Evolutionary conservation across 176 grass and related monocot genomes (phyloP).

Genomic region (Panicum miliaceum): DNA sequence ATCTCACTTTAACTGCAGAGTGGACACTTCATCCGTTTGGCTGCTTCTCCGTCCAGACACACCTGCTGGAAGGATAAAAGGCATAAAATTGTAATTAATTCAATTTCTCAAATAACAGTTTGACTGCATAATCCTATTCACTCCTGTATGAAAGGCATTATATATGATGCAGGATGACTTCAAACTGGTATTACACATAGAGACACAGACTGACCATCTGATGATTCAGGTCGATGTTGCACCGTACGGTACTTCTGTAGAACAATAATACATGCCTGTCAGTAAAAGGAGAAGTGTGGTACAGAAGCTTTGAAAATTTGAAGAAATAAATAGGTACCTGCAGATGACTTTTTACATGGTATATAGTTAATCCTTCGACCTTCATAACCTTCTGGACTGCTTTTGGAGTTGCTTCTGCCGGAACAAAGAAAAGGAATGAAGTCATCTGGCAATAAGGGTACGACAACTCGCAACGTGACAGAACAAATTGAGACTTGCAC

Average conservation of each 20-base stretch:
- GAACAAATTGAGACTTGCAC: background rate
- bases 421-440: constrained; percentile 13
- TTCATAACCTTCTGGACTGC: constrained; percentile 85
- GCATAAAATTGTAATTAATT: background rate
- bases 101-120: background rate
- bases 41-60: constrained; percentile 8
- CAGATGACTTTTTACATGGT: constrained; percentile 91
- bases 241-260: constrained; percentile 77
- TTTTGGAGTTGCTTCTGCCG: constrained; percentile 89
- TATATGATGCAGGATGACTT: background rate
- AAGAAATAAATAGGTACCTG: constrained; percentile 50
- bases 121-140: background rate
- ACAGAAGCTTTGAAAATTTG: background rate
- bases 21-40: constrained; percentile 22
- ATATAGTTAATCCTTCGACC: constrained; percentile 84
- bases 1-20: constrained; percentile 39
- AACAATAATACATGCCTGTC: background rate
- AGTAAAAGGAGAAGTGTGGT: constrained; percentile 33
- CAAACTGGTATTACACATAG: constrained; percentile 6
- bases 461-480: background rate
- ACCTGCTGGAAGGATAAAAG: background rate
- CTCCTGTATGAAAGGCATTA: background rate
- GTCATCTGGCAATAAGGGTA: constrained; percentile 10
- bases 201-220: constrained; percentile 54
- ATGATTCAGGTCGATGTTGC: constrained; percentile 52